Conservation (phyloP, 768 basidiomycete species). For the Amanita polypyramis region DNA sequence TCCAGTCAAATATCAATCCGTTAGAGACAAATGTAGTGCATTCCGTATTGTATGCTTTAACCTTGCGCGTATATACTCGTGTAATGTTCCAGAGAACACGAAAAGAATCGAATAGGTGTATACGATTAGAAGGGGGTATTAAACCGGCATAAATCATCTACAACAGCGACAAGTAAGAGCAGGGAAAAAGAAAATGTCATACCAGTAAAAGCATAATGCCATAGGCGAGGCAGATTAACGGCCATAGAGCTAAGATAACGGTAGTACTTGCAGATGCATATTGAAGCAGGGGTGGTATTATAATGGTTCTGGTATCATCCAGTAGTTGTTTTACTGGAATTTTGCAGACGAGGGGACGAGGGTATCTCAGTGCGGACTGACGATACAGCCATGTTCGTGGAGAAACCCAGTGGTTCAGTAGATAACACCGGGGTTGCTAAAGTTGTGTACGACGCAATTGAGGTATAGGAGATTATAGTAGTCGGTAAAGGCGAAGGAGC, state of each 20-base stretch:
- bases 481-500: not conserved
- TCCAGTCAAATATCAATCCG: no score
- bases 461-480: not conserved
- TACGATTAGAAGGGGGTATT: not conserved
- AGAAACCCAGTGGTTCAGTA: constrained; percentile 19
- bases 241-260: not conserved
- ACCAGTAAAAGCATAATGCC: not conserved
- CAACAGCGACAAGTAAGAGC: not conserved
- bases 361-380: constrained; percentile 33
- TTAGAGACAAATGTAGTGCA: no score
- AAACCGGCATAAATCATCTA: not conserved
- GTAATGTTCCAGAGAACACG: not conserved
- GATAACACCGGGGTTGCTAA: not conserved
- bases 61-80: no score
- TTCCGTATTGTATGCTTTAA: no score
- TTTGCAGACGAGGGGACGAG: constrained; percentile 14
- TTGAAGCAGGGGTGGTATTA: not conserved
- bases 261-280: not conserved
- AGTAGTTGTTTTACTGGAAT: constrained; percentile 1
- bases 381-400: constrained; percentile 33
- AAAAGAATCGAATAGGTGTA: not conserved
- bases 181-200: not conserved
- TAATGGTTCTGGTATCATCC: not conserved
- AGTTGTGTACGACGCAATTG: not conserved
- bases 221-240: not conserved